Evolutionary conservation across 2,329 filamentous ascomycete species (phyloP).

Genomic region (Kalmusia sp.): DNA sequence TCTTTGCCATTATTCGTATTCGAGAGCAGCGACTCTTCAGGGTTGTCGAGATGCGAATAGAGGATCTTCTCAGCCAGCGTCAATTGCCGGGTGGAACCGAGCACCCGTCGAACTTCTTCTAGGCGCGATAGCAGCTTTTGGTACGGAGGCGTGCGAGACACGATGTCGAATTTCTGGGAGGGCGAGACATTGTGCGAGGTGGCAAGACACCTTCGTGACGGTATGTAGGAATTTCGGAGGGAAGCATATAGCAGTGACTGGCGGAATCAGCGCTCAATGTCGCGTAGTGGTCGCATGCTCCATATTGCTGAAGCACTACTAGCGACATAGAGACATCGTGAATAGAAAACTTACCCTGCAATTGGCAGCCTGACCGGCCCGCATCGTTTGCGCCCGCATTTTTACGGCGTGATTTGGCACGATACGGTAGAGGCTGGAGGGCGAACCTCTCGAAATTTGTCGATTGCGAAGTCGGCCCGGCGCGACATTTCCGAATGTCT

Average conservation of each 20-base stretch:
- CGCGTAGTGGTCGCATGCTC: not conserved
- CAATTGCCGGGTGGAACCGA: slow-evolving; percentile 69
- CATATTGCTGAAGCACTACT: not conserved
- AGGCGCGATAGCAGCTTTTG: slow-evolving; percentile 80
- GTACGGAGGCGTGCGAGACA: slow-evolving; percentile 76
- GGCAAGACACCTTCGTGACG: slow-evolving; percentile 38
- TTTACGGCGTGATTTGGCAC: slow-evolving; percentile 26
- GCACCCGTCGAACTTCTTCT: slow-evolving; percentile 74
- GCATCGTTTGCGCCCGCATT: slow-evolving; percentile 45
- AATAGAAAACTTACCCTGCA: slow-evolving; percentile 36
- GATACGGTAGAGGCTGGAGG: slow-evolving; percentile 21
- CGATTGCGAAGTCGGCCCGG: slow-evolving; percentile 35
- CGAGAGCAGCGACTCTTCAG: slow-evolving; percentile 84
- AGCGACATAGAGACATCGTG: not conserved
- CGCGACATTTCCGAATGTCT: too few relatives aligned
- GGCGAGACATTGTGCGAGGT: slow-evolving; percentile 37
- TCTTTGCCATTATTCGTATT: slow-evolving; percentile 83
- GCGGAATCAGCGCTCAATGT: slow-evolving; percentile 2
- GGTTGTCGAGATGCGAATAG: slow-evolving; percentile 91
- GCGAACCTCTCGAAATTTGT: slow-evolving; percentile 34
- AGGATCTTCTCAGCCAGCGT: slow-evolving; percentile 98
- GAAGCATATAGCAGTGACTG: slow-evolving; percentile 35
- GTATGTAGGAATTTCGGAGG: slow-evolving; percentile 20
- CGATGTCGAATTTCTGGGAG: slow-evolving; percentile 46
- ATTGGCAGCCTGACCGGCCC: slow-evolving; percentile 38